Percentiles rank a stretch among this genome's conserved stretches.
These are phyloP conservation scores for Solanum ossicruentum DNA, from an alignment of 257 asterid species.

Conservation along the genomic window DNA sequence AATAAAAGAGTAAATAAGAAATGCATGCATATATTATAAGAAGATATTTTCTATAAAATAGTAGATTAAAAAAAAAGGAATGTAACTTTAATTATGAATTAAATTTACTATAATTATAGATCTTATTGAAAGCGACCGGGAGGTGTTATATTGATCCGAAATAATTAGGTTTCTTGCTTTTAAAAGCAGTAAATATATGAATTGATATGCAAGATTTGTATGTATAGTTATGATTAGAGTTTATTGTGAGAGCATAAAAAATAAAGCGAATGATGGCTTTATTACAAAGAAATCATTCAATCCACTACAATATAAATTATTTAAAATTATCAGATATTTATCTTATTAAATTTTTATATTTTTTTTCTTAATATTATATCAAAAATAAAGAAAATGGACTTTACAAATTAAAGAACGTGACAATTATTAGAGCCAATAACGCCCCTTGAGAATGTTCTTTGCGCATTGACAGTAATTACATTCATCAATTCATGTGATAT, in stretches of 20 bases:
- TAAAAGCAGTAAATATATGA: conserved; percentile 21
- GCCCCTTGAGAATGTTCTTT: background rate
- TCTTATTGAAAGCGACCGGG: background rate
- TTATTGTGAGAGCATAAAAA: conserved; percentile 8
- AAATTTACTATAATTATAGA: background rate
- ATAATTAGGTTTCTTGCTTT: conserved; percentile 12
- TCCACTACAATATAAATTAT: background rate
- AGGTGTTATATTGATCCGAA: background rate
- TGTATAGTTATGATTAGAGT: conserved; percentile 29
- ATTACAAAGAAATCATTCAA: conserved; percentile 36
- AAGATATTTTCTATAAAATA: too few relatives aligned
- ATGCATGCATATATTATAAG: background rate
- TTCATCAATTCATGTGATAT: too few relatives aligned
- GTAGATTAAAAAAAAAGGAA: background rate
- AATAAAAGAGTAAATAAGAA: background rate
- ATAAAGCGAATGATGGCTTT: conserved; percentile 11
- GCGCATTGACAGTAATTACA: background rate
- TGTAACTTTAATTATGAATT: background rate
- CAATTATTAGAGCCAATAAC: background rate
- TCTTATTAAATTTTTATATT: background rate
- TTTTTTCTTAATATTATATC: background rate
- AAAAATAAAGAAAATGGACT: background rate
- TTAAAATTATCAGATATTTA: background rate
- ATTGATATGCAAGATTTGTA: conserved; percentile 25
- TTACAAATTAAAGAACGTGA: background rate